Evolutionary conservation across 2,329 filamentous ascomycete genomes (phyloP).

Genomic region (Talaromyces sp.): DNA sequence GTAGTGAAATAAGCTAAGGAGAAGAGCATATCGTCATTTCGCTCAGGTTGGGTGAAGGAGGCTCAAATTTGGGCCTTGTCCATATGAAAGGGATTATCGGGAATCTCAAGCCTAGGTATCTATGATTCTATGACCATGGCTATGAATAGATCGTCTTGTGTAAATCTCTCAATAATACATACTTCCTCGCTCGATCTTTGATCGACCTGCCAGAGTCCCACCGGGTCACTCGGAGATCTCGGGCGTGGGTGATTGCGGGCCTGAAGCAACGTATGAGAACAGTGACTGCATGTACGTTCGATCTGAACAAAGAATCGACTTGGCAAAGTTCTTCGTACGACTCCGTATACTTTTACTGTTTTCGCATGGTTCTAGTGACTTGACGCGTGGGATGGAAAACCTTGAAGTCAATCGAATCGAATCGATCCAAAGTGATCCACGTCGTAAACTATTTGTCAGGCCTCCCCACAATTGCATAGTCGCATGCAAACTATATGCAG

Average conservation of each 20-base stretch:
- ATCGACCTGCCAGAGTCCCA: too few relatives aligned
- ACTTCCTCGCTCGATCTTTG: not conserved
- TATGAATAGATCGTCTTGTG: not conserved
- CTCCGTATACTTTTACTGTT: too few relatives aligned
- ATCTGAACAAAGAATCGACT: not conserved
- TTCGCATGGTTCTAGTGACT: not conserved
- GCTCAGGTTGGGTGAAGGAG: too few relatives aligned
- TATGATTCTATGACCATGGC: not conserved
- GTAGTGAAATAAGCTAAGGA: not conserved
- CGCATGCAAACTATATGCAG: not conserved
- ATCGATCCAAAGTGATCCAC: not conserved
- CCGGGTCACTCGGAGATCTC: not conserved
- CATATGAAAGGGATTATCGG: not conserved
- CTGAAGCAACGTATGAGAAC: not conserved
- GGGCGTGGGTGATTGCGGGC: not conserved
- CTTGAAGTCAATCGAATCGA: not conserved
- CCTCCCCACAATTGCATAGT: not conserved
- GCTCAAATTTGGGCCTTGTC: not conserved
- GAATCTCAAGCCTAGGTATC: not conserved
- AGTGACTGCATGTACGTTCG: not conserved
- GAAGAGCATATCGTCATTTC: not conserved
- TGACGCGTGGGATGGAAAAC: not conserved
- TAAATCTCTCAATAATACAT: too few relatives aligned
- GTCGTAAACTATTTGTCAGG: not conserved
- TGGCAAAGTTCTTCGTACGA: too few relatives aligned